Percentiles rank a stretch among this genome's conserved stretches.
phyloP scores from a whole-genome alignment of 805 yeast genomes.

The Ogataea paradorogensis region DNA sequence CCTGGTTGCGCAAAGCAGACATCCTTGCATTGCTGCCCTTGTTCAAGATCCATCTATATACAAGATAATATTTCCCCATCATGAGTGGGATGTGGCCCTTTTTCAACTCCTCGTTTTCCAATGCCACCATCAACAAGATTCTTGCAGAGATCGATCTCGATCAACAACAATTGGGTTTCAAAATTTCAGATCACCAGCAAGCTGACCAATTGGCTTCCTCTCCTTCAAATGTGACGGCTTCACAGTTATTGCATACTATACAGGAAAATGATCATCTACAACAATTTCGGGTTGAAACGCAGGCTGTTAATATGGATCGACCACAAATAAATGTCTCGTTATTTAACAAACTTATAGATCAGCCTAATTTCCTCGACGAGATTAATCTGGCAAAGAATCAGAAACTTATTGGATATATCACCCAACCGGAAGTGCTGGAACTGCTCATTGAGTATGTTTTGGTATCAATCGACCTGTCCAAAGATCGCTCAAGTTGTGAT shows the following conservation, averaged over 20 bases:
- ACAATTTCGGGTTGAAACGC: slow-evolving; percentile 16
- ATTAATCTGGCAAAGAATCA: slow-evolving; percentile 34
- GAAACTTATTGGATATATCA: slow-evolving; percentile 32
- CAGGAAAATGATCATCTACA: slow-evolving; percentile 30
- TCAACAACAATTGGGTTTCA: slow-evolving; percentile 22
- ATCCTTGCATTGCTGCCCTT: background rate
- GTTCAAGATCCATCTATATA: background rate
- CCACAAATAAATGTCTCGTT: slow-evolving; percentile 25
- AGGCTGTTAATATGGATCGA: background rate
- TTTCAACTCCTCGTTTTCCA: slow-evolving; percentile 36
- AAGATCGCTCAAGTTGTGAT: slow-evolving; percentile 3
- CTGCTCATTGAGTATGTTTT: slow-evolving; percentile 31
- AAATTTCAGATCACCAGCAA: slow-evolving; percentile 1
- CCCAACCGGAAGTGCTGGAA: slow-evolving; percentile 32
- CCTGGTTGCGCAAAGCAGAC: background rate
- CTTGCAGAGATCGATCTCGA: slow-evolving; percentile 37
- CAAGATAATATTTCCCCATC: background rate
- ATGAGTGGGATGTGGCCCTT: slow-evolving; percentile 41
- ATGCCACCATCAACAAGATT: slow-evolving; percentile 36
- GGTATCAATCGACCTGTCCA: slow-evolving; percentile 26
- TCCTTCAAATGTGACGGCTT: slow-evolving; percentile 30
- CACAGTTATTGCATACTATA: slow-evolving; percentile 34
- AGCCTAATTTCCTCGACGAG: slow-evolving; percentile 36
- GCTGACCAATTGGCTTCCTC: slow-evolving; percentile 7
- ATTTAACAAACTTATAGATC: slow-evolving; percentile 35